Evolutionary conservation across 306 rosid species (phyloP), one percentile per base, ranked within the genome.

Genomic region (Ammopiptanthus mongolicus): DNA sequence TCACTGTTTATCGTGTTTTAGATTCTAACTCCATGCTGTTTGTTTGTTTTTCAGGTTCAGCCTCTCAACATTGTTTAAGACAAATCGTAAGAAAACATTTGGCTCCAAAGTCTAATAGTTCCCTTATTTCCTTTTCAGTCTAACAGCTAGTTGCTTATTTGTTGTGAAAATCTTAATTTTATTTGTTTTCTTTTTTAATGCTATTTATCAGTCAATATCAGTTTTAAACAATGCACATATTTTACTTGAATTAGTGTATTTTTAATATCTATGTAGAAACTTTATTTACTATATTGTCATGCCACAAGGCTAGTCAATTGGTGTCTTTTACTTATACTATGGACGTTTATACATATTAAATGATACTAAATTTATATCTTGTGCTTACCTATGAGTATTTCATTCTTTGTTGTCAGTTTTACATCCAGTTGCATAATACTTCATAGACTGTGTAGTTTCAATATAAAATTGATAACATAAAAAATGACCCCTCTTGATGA

Each of bases 31-130:
- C 69, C 64, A 44, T 50, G 77, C 50, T 79, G 71, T 29, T 29
- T 65, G 69, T 82, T 84, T 74, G 71, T 75, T 64, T 90, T 83
- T 79, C 96, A 95, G 98, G 96, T 95, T 95, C 92, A 95, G 93
- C 83, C 88, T 95, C 91, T 95, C 98, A 62, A 95, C 98, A 14
- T 80, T 91, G 77, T 95, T 95, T 18, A 91, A 90, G 88, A 87
- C 85, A 79, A 95, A 86, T 63, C 90, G 98, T 95, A 87, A 95
- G 98, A 33, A 84, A 73, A 72, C 41, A 19, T 72, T 66, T 73
- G 52, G 18, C 58, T 55, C 65, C 72, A 8, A 61, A 66, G 12
- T 76, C 80, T 56, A 52, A 11, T 60, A 62, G 52, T 81, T 78
- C 19, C 21, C 81, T 53, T 58, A 33, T 68, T 31, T 46, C 31